Percentiles rank a stretch among this genome's conserved stretches.
These are phyloP conservation scores for Amylocarpus encephaloides DNA, from an alignment of 2,329 filamentous ascomycete species.

Conservation along the genomic window DNA sequence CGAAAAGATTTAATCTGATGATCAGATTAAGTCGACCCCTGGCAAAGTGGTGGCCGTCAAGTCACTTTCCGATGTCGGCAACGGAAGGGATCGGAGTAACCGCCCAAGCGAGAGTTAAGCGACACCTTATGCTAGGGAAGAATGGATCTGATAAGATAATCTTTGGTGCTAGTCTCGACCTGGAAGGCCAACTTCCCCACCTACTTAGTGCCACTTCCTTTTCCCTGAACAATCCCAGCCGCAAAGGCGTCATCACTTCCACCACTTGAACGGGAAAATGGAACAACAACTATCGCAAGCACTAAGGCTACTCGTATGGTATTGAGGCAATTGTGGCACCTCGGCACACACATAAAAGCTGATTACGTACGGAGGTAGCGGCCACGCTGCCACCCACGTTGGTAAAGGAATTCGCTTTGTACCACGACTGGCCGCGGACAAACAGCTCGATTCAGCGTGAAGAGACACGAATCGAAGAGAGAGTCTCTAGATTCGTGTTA, in stretches of 20 bases:
- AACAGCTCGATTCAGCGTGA: too few relatives aligned
- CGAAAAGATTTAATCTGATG: conserved; percentile 4
- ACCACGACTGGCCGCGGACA: too few relatives aligned
- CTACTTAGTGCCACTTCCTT: not conserved
- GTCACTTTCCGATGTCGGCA: conserved; percentile 8
- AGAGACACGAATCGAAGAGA: too few relatives aligned
- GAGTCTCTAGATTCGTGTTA: too few relatives aligned
- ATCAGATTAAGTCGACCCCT: conserved; percentile 4
- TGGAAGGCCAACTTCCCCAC: not conserved
- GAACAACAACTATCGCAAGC: not conserved
- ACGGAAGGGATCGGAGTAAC: not conserved
- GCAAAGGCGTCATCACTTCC: not conserved
- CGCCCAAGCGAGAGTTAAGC: too few relatives aligned
- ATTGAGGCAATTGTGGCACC: not conserved
- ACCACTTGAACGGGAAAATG: not conserved
- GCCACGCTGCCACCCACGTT: too few relatives aligned
- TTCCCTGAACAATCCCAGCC: not conserved
- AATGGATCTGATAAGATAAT: conserved; percentile 21
- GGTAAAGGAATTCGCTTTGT: too few relatives aligned
- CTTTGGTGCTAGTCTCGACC: conserved; percentile 10
- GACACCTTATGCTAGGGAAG: not conserved
- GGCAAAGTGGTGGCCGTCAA: not conserved
- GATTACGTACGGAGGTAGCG: not conserved
- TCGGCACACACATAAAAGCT: not conserved
- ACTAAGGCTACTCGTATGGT: not conserved